Base-by-base conservation (phyloP, 306 rosid genomes). In the Fragaria vesca region DNA sequence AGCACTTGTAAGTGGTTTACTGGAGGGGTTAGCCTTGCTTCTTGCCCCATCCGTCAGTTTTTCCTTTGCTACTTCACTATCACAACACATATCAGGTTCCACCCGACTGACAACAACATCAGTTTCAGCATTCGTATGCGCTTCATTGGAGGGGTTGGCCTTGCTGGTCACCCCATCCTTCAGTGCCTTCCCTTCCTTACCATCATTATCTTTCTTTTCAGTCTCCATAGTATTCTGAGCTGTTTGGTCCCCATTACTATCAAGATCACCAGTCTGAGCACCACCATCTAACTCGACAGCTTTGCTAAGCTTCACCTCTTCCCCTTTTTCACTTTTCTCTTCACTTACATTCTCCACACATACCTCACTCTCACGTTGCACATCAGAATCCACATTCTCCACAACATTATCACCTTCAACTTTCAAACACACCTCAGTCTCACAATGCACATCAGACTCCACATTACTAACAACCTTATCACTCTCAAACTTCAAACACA, bases 261-360 rank as follows among this genome's bases (percentile, higher is more conserved):
- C 60, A 62, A 32, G 32, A 32, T 48, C 34, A 28, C 34, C 47
- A 30, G 34, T 30, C 61, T 62, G 47, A 32, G 32, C 57, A 18
- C 48, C 8, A 30, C 34, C 71, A 60, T 38, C 28, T 65, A 62
- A 75, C 4, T 75, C 71, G 32, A 43, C 1, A 26, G 21, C 67
- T 42, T 81, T 4, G 30, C 45, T 26, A 66, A 69, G 42, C 50
- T 70, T 69, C 69, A 66, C 38, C 45, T 36, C 69, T 46, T 20
- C 32, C 77, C 61, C 68, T 76, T 76, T 61, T 58, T 45, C 51
- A 51, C 50, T 40, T 40, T 43, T 74, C 67, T 72, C 73, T 60
- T 18, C 80, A 21, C 46, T 69, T 45, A 12, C 61, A 30, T 12
- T 30, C 77, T 47, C 42, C 84, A 38, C 8, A 61, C 66, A 47